phyloP scores from a whole-genome alignment of 2,329 filamentous ascomycete species.

The Fusarium camptoceras region DNA sequence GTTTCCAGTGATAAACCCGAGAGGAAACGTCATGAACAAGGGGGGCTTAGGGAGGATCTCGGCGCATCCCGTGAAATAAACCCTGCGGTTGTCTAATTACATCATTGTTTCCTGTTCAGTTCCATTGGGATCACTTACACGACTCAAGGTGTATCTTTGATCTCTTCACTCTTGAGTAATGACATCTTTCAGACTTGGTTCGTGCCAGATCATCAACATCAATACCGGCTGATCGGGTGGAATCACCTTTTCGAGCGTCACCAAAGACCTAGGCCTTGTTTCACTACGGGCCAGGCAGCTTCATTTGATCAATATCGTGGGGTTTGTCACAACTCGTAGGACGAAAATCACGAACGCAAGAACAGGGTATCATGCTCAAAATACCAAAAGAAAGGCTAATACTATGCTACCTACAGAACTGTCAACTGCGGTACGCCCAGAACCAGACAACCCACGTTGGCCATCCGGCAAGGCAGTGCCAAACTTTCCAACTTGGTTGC shows the following conservation, averaged over 20 bases:
- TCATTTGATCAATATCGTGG: background rate
- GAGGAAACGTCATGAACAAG: constrained; percentile 30
- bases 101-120: constrained; percentile 20
- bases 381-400: constrained; percentile 41
- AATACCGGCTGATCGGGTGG: background rate
- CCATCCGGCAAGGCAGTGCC: constrained; percentile 8
- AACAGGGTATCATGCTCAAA: background rate
- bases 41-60: constrained; percentile 7
- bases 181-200: background rate
- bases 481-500: constrained; percentile 20
- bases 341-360: background rate
- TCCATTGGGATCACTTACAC: constrained; percentile 11
- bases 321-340: background rate
- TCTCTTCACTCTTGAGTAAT: constrained; percentile 15
- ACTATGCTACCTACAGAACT: constrained; percentile 39
- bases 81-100: constrained; percentile 3
- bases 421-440: constrained; percentile 22
- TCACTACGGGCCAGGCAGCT: background rate
- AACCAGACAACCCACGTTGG: constrained; percentile 21
- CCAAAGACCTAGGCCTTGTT: background rate
- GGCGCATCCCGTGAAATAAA: constrained; percentile 2
- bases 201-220: background rate
- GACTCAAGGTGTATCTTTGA: background rate
- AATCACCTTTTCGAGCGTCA: background rate
- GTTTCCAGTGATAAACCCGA: constrained; percentile 32